Evolutionary conservation across 345 rosid genomes (phyloP), one percentile per base, ranked within the genome.

Genomic region (Sapria himalayana): DNA sequence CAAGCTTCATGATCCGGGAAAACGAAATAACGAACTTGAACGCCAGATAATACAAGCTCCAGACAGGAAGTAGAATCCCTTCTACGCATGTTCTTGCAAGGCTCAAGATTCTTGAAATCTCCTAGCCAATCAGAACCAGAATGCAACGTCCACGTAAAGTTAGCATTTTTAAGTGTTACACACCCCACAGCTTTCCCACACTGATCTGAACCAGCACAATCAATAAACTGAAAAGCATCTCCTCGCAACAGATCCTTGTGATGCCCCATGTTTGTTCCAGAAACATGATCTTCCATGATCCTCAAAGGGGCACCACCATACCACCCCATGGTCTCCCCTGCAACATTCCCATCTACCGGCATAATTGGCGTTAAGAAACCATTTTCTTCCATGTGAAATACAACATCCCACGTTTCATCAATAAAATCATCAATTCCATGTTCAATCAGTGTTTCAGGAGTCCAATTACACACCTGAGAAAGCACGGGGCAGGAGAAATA

Each of bases 341-440:
- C 72, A 58, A 56, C 42, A 53, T 69, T 72, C 48, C 44, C 61
- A 29, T 46, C 63, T 50, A 56, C 69, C 31, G 21, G 39, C 17
- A 43, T 39, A 45, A 59, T 73, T 12, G 69, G 57, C 52, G 53
- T 51, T 52, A 64, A 68, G 52, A 53, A 43, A 49, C 29, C 37
- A 58, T 41, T 59, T 42, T 54, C 66, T 59, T 57, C 67, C 52
- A 71, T 63, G 15, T 15, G 53, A 64, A 79, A 82, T 10, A 79
- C 84, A 61, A 70, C 79, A 60, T 82, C 91, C 47, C 66, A 42
- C 56, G 74, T 76, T 72, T 79, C 79, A 59, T 69, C 68, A 81
- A 79, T 72, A 72, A 84, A 64, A 22, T 84, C 81, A 50, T 23
- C 49, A 46, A 38, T 37, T 46, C 48, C 57, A 51, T 20, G 31